phyloP scores from a whole-genome alignment of 2,329 filamentous ascomycete genomes.

The Penicillium sp. region DNA sequence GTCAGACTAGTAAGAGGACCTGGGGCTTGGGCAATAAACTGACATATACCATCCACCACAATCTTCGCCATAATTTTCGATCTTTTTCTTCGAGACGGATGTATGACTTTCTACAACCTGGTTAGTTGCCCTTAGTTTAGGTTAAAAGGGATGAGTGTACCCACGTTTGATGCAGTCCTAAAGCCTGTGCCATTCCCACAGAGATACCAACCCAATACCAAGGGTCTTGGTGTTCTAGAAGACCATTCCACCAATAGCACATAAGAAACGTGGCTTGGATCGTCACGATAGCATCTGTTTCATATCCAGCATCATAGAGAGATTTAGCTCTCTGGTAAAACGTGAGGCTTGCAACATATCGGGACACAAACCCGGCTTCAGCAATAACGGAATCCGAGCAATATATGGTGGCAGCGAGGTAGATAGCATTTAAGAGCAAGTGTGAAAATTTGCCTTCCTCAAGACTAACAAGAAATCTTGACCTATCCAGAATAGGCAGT shows the following conservation, averaged over 20 bases:
- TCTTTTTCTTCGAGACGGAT: conserved; percentile 4
- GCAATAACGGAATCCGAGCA: conserved; percentile 17
- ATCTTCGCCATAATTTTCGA: conserved; percentile 16
- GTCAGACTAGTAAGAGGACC: background rate
- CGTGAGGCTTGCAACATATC: conserved; percentile 18
- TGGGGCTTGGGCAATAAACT: background rate
- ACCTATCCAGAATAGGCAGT: conserved; percentile 18
- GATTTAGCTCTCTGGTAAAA: conserved; percentile 23
- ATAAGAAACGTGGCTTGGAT: conserved; percentile 20
- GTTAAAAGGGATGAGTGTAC: background rate
- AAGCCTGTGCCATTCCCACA: conserved; percentile 18
- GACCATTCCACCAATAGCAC: conserved; percentile 22
- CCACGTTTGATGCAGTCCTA: conserved; percentile 22
- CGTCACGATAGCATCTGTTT: conserved; percentile 17
- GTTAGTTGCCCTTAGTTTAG: background rate
- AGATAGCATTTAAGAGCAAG: conserved; percentile 19
- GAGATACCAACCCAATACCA: conserved; percentile 24
- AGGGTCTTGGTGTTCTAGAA: conserved; percentile 23
- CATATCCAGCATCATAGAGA: conserved; percentile 23
- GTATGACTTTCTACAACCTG: conserved; percentile 12
- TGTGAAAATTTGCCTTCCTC: conserved; percentile 13
- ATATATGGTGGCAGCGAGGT: conserved; percentile 15
- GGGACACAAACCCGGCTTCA: conserved; percentile 16
- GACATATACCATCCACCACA: conserved; percentile 20
- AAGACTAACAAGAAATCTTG: conserved; percentile 11